Base-by-base conservation (phyloP, 169 alveolate species). In the Miamiensis avidus region DNA sequence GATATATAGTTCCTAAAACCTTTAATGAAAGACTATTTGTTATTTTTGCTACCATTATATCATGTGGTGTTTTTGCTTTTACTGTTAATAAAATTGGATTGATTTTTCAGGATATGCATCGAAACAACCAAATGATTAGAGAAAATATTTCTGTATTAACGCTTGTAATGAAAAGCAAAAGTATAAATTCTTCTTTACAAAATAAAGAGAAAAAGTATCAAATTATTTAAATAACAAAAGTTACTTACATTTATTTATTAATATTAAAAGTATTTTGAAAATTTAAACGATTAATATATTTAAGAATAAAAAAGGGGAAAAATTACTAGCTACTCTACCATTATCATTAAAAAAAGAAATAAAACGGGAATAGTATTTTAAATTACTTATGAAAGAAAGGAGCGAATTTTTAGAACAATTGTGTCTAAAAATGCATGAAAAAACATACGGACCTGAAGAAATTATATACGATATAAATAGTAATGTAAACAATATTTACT, bases 1-100 rank as follows among this genome's bases (percentile, higher is more conserved):
- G 97, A 65, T 95, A 94, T 78, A 75, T 90, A 32, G 88, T 87
- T 0, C 95, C 97, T 0, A 73, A 64, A n/a, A 89, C 91, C 0
- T 65, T 74, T 0, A 74, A 76, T 78, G 94, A 91, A 76, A 82
- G 88, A 77, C 31, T 93, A 6, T 75, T 83, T 69, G 92, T 88
- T 30, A 89, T 88, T 82, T 31, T 87, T 30, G 74, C 77, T 34
- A 91, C 91, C 91, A 30, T 92, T 28, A 34, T 89, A 27, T 77
- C 89, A 16, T 88, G 91, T 33, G 93, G 94, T 28, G 87, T 92
- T 1, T 92, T 92, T 81, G 96, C 94, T 25, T 92, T 75, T 74
- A 86, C 83, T 31, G 83, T 92, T n/a, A 86, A 86, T n/a, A 81
- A 83, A 32, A 89, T 92, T 34, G 94, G 96, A 20, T 81, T 82